Evolutionary conservation across 768 basidiomycete genomes (phyloP).

Genomic region (Udeniomyces megalosporus): DNA sequence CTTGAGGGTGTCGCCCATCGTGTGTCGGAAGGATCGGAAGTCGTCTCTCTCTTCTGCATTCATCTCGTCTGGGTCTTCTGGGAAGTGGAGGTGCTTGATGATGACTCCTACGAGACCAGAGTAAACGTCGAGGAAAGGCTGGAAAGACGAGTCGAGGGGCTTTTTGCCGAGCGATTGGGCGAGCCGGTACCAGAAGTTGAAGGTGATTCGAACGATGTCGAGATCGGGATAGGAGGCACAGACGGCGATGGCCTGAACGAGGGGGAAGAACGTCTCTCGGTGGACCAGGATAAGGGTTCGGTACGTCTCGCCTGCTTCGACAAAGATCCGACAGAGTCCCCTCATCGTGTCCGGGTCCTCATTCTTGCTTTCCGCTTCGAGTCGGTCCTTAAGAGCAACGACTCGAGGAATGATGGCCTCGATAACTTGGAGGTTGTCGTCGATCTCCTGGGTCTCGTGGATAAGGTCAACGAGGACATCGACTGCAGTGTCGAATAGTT

Average conservation of each 20-base stretch:
- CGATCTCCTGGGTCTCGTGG: conserved; percentile 94
- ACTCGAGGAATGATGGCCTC: conserved; percentile 75
- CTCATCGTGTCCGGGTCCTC: conserved; percentile 78
- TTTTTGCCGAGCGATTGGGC: conserved; percentile 75
- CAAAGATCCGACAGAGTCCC: conserved; percentile 77
- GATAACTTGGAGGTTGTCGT: conserved; percentile 81
- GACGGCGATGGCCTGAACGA: conserved; percentile 83
- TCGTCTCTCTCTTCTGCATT: conserved; percentile 75
- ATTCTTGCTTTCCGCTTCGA: conserved; percentile 38
- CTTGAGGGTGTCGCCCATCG: conserved; percentile 97
- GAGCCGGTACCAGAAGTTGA: conserved; percentile 95
- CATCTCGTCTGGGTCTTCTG: conserved; percentile 48
- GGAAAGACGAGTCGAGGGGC: conserved; percentile 38
- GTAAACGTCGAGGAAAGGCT: conserved; percentile 66
- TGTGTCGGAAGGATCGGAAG: conserved; percentile 87
- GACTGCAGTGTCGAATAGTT: conserved; percentile 83
- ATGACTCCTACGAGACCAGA: conserved; percentile 66
- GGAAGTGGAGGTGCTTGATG: conserved; percentile 82
- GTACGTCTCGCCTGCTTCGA: conserved; percentile 97
- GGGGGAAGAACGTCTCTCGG: conserved; percentile 79
- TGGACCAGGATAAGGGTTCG: conserved; percentile 73
- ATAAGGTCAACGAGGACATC: conserved; percentile 86
- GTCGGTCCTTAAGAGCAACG: conserved; percentile 49
- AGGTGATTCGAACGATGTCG: conserved; percentile 92
- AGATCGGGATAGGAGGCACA: conserved; percentile 81